Conservation (phyloP, 2,329 filamentous ascomycete genomes). For the Colletotrichum sp. region DNA sequence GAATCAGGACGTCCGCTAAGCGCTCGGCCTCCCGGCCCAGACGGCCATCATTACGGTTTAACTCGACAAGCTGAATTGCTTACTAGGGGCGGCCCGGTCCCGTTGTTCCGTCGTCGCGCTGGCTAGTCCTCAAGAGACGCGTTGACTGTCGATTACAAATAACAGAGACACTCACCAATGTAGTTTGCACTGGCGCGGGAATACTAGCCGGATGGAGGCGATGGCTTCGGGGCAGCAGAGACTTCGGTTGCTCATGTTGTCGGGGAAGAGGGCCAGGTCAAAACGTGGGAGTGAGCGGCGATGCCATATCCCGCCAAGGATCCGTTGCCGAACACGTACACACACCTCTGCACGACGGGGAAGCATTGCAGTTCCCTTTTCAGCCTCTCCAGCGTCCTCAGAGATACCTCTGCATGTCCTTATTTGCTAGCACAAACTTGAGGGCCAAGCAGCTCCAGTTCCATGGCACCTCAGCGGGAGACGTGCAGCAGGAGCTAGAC, state of each 20-base stretch:
- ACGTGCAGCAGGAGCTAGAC: background rate
- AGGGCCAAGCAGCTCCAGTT: background rate
- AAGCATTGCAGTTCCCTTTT: background rate
- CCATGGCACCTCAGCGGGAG: background rate
- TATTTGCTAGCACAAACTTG: background rate
- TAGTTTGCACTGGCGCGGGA: background rate
- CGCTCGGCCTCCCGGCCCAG: background rate
- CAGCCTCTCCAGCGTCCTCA: background rate
- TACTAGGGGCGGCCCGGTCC: slow-evolving; percentile 17
- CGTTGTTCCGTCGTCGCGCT: background rate
- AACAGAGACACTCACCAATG: background rate
- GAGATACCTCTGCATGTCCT: background rate
- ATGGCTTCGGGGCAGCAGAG: background rate
- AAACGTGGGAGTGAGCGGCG: background rate
- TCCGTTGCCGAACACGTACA: background rate
- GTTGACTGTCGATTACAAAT: background rate
- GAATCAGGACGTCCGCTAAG: background rate
- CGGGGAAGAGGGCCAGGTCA: background rate
- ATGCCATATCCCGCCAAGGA: background rate
- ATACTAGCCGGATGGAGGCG: background rate
- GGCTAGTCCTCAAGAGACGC: background rate
- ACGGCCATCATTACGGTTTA: background rate
- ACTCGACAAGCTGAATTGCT: background rate
- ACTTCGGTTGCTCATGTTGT: background rate
- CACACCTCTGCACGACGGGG: background rate